These are phyloP conservation scores for Penicillium desertorum DNA, from an alignment of 495 filamentous ascomycete genomes.

Conservation along the genomic window DNA sequence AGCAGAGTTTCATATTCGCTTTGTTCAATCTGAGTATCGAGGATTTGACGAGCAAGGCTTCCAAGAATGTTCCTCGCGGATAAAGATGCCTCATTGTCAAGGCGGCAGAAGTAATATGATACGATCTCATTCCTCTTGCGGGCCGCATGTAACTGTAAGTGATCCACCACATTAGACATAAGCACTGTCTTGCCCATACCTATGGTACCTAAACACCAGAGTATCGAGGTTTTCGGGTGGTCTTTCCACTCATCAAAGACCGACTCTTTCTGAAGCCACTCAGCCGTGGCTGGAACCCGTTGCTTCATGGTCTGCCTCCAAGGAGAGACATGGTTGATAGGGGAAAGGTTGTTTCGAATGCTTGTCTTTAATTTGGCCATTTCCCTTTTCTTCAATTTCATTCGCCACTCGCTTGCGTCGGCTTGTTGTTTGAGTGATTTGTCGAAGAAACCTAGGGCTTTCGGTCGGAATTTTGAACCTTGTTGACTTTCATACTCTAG, in stretches of 20 bases:
- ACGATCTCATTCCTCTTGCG: conserved; percentile 9
- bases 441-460: conserved; percentile 3
- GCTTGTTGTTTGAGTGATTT: conserved; percentile 6
- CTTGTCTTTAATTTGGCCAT: conserved; percentile 5
- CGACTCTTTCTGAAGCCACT: conserved; percentile 11
- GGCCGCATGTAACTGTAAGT: conserved; percentile 5
- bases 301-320: conserved; percentile 9
- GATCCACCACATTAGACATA: conserved; percentile 23
- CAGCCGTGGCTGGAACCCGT: conserved; percentile 7
- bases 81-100: conserved; percentile 20
- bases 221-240: conserved; percentile 7
- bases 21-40: conserved; percentile 16
- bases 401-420: conserved; percentile 12
- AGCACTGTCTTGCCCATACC: conserved; percentile 33
- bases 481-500: conserved; percentile 19
- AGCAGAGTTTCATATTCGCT: background rate
- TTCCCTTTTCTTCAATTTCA: conserved; percentile 3
- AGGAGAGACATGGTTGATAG: conserved; percentile 4
- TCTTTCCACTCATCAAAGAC: conserved; percentile 4
- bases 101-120: conserved; percentile 23
- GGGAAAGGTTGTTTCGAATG: conserved; percentile 9
- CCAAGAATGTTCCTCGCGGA: conserved; percentile 23
- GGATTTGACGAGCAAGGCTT: conserved; percentile 18
- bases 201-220: conserved; percentile 32
- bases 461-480: conserved; percentile 7